Evolutionary conservation across 352 stramenopile species (phyloP), one percentile per base, ranked within the genome.

Genomic region (Globisporangium paddicum): DNA sequence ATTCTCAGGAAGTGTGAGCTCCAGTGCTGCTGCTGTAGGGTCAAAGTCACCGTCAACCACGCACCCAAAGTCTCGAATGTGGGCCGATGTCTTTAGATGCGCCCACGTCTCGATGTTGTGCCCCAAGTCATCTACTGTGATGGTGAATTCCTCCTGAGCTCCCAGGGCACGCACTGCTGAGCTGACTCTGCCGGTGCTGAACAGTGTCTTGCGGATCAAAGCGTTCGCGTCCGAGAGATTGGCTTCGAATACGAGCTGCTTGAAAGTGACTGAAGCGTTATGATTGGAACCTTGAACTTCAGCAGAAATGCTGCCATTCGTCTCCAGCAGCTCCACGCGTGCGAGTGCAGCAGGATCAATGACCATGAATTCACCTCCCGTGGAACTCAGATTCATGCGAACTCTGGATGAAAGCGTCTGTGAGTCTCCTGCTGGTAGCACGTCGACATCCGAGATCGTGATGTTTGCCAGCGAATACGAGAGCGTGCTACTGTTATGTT

Each of bases 241-340:
- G 3, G 55, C 60, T 55, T 71, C 48, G 13, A 71, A 62, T 23
- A 51, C 42, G 25, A 71, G 26, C 8, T 51, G 44, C 10, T 44
- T 63, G 32, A 46, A 67, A 10, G 40, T 38, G 18, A 55, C 9
- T 21, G 18, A 38, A 30, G 37, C 10, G 19, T 50, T 49, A 9
- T 19, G 13, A 44, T 21, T 18, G 16, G 5, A 44, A 28, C 5
- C 10, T 11, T 25, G 16, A 19, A 21, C 14, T 23, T 21, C 44
- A 5, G 14, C 42, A n/a, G 2, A 8, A 18, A 8, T 41, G 26
- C 9, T 37, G 2, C 21, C 13, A n/a, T 34, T 21, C n/a, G 10
- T 23, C 42, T 32, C 34, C 42, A 49, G 11, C 19, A 51, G n/a
- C 5, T 21, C 18, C 1, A 60, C 41, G 5, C 34, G 44, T 30